Conservation (phyloP, 352 stramenopile species). For the Globisporangium polare region DNA sequence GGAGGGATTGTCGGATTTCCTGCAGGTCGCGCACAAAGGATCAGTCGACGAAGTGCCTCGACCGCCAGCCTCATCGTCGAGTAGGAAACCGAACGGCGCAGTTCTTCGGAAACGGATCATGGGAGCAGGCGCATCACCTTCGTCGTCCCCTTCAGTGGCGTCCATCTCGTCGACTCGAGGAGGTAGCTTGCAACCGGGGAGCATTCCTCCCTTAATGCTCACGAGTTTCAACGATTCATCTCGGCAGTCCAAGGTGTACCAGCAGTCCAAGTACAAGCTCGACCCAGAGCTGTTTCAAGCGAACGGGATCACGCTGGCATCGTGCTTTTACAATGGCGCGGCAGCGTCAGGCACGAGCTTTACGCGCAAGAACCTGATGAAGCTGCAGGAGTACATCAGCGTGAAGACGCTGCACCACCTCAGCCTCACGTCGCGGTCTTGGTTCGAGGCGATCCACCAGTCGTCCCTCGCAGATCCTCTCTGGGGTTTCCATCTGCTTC, state of each 20-base stretch:
- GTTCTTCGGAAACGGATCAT: constrained; percentile 8
- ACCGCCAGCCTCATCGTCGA: not conserved
- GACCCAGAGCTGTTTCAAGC: constrained; percentile 39
- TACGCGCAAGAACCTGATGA: constrained; percentile 35
- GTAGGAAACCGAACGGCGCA: not conserved
- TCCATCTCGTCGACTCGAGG: constrained; percentile 9
- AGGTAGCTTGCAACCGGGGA: not conserved
- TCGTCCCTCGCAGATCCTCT: constrained; percentile 35
- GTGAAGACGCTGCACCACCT: constrained; percentile 37
- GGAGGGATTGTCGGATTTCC: constrained; percentile 22
- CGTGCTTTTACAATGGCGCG: constrained; percentile 21
- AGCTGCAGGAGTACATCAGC: constrained; percentile 40
- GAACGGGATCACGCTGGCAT: constrained; percentile 24
- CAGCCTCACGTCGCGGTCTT: constrained; percentile 41
- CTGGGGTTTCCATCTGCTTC: constrained; percentile 44
- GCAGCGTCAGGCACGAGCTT: constrained; percentile 9
- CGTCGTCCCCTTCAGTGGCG: constrained; percentile 5
- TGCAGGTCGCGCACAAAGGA: constrained; percentile 23
- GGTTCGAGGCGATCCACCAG: constrained; percentile 43
- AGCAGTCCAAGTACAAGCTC: constrained; percentile 44
- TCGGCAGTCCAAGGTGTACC: constrained; percentile 16
- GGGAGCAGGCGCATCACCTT: not conserved
- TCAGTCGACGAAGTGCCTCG: not conserved
- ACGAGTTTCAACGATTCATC: constrained; percentile 5
- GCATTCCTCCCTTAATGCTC: constrained; percentile 9